phyloP scores from a whole-genome alignment of 306 rosid genomes.

The Canavalia ensiformis region DNA sequence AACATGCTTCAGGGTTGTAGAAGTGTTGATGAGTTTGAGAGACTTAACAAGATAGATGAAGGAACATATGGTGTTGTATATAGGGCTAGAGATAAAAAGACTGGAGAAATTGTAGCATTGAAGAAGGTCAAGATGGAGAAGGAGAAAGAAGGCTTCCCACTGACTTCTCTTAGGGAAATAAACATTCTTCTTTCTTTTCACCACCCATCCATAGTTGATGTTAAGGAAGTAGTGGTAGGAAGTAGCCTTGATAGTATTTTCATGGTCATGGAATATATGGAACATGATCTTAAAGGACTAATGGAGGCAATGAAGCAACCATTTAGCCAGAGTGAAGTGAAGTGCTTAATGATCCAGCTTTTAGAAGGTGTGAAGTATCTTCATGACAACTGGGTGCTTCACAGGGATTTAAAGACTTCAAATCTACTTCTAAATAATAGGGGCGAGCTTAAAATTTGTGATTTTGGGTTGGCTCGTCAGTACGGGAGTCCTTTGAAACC shows the following conservation, averaged over 20 bases:
- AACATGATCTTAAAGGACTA: slow-evolving; percentile 95
- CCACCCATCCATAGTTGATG: slow-evolving; percentile 95
- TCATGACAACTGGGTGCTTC: slow-evolving; percentile 99
- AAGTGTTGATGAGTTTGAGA: slow-evolving; percentile 99
- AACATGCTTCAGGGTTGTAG: slow-evolving; percentile 99
- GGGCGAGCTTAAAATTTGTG: slow-evolving; percentile 98
- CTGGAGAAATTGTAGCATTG: slow-evolving; percentile 93
- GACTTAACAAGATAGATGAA: slow-evolving; percentile 96
- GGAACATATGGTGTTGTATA: slow-evolving; percentile 99
- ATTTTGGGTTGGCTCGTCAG: slow-evolving; percentile 98
- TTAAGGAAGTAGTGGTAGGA: slow-evolving; percentile 98
- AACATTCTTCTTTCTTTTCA: slow-evolving; percentile 98
- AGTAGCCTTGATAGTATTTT: slow-evolving; percentile 98
- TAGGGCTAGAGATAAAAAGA: slow-evolving; percentile 92
- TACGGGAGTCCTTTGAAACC: slow-evolving; percentile 99
- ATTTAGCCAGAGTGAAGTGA: slow-evolving; percentile 98
- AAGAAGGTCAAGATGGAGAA: slow-evolving; percentile 99
- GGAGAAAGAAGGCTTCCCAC: slow-evolving; percentile 97
- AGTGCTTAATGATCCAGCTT: slow-evolving; percentile 96
- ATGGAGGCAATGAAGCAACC: slow-evolving; percentile 99
- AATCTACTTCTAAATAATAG: slow-evolving; percentile 91
- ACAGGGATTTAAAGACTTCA: slow-evolving; percentile 96
- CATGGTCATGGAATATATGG: slow-evolving; percentile 99
- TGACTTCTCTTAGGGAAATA: slow-evolving; percentile 99
- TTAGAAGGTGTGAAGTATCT: slow-evolving; percentile 96